Evolutionary conservation across 768 basidiomycete genomes (phyloP), one percentile per base, ranked within the genome.

Genomic region (Panellus pusillus): DNA sequence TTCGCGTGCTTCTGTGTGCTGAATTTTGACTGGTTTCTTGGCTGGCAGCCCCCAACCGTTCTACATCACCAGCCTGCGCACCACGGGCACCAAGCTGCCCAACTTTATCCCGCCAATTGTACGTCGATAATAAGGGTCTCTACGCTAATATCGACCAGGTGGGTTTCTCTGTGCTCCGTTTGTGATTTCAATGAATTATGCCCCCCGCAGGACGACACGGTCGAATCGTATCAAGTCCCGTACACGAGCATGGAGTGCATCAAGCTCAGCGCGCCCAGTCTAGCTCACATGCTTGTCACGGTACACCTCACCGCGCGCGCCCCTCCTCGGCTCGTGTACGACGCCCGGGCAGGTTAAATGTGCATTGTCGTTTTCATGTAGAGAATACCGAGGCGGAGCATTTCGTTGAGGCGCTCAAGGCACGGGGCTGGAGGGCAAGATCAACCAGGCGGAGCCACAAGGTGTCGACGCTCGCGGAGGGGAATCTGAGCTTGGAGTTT

Each of bases 1-100:
- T 18, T 20, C 20, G 28, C 32, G 27, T 0, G 14, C 12, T 13
- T 29, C 13, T 8, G 6, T 3, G 15, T n/a, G 12, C 7, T 1
- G 2, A 4, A 14, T 27, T 31, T 6, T 20, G 8, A n/a, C 35
- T 47, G n/a, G 50, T 38, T 9, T 15, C 24, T 2, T 15, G 7
- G 13, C 18, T 36, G 13, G 9, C n/a, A 63, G 61, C 50, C 61
- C 61, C 12, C 61, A 63, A 32, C 61, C 61, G 11, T 60, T 63
- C 51, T 11, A 36, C 24, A 39, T 57, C 43, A 49, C 4, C 17
- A 20, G 20, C 39, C 49, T 57, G 9, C 44, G 50, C 36, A 20
- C 59, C 15, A 41, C 32, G 32, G 32, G 28, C 47, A 20, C 47
- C 15, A 24, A 47, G 19, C 28, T 50, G n/a, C 52, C 52, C 4